Evolutionary conservation across 306 rosid species (phyloP), one percentile per base, ranked within the genome.

Genomic region (Luffa acutangula): DNA sequence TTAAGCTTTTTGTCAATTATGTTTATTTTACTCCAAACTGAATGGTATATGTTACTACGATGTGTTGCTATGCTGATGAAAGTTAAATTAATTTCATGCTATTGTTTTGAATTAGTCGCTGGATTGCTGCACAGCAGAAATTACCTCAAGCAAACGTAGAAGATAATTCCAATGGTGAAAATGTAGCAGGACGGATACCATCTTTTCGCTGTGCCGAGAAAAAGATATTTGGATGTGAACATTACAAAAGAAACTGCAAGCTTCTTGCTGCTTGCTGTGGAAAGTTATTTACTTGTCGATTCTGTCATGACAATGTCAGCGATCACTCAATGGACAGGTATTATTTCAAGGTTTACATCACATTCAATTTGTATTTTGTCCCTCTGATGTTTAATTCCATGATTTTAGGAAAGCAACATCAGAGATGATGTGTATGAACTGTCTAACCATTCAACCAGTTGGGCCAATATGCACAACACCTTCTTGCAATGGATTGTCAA

Each of bases 271-370:
- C 93, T 82, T 96, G 99, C 85, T 96, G 99, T 84, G 94, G 96
- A 79, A 91, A 91, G 88, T 85, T 96, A 69, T 93, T 90, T 88
- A 80, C 99, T 45, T 96, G 99, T 87, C 90, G 99, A 81, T 96
- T 90, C 91, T 96, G 97, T 85, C 99, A 96, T 82, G 98, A 96
- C 86, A 96, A 93, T 89, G 97, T 92, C 78, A 96, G 96, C 83
- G 98, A 96, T 81, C 99, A 96, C 86, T 93, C 96, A 42, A 93
- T 96, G 98, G 99, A 96, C 83, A 93, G 99, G 99, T 96, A 88
- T 87, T 34, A 57, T 76, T 79, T 54, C 78, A 53, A 65, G 72
- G 43, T 67, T 36, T 14, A 45, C 70, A 70, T 82, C 65, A 79
- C 48, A 62, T 79, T 76, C 79, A 71, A 42, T 56, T 36, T 51